phyloP scores from a whole-genome alignment of 1,284 basidiomycete species.

The Moesziomyces sp. region DNA sequence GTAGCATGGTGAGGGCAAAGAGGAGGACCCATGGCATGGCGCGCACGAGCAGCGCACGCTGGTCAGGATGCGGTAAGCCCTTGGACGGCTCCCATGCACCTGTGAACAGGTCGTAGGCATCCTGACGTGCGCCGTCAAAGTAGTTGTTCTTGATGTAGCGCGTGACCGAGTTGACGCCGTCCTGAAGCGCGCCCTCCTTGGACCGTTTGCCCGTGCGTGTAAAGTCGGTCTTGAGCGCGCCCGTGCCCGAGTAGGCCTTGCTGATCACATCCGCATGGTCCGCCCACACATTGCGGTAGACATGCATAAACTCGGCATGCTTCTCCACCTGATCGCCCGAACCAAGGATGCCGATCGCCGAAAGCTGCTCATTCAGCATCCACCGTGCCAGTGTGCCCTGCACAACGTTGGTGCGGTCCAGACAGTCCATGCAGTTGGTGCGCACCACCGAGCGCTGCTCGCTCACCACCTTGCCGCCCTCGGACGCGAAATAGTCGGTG shows the following conservation, averaged over 20 bases:
- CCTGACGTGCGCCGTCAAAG: slow-evolving; percentile 90
- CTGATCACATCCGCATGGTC: slow-evolving; percentile 94
- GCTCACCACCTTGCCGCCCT: slow-evolving; percentile 42
- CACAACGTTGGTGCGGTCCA: slow-evolving; percentile 91
- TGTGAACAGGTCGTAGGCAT: slow-evolving; percentile 81
- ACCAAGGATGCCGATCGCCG: slow-evolving; percentile 67
- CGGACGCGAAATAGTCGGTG: slow-evolving; percentile 50
- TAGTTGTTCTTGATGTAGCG: slow-evolving; percentile 97
- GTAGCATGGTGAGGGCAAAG: slow-evolving; percentile 81
- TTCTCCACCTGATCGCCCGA: slow-evolving; percentile 57
- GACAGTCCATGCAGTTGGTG: slow-evolving; percentile 83
- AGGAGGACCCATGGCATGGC: slow-evolving; percentile 84
- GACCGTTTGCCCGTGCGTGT: slow-evolving; percentile 86
- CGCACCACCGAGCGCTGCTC: slow-evolving; percentile 70
- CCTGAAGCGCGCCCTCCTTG: slow-evolving; percentile 82
- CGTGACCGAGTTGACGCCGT: slow-evolving; percentile 85
- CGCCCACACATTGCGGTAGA: slow-evolving; percentile 97
- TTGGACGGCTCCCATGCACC: slow-evolving; percentile 80
- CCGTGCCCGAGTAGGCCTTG: slow-evolving; percentile 91
- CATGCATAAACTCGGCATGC: slow-evolving; percentile 70
- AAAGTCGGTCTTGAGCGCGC: slow-evolving; percentile 96
- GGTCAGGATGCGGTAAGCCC: slow-evolving; percentile 79
- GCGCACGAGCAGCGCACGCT: slow-evolving; percentile 81
- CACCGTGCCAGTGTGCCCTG: slow-evolving; percentile 71
- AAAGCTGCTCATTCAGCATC: slow-evolving; percentile 77